Evolutionary conservation across 257 asterid genomes (phyloP), one percentile per base, ranked within the genome.

Genomic region (Przewalskia tangutica): DNA sequence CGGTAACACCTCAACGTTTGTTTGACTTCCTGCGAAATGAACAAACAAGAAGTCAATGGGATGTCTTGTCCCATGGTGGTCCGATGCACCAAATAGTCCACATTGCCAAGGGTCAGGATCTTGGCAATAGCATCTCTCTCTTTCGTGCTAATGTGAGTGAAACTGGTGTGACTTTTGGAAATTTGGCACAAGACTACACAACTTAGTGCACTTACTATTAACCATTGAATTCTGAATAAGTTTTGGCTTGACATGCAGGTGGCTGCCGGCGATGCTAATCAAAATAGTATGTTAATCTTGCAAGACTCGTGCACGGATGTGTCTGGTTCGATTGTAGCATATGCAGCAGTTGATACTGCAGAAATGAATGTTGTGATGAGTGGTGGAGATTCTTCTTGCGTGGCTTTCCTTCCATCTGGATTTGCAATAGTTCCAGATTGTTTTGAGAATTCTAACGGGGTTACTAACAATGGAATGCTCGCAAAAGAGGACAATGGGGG

Each of bases 401-500:
- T 92, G 79, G 90, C 88, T 18, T 83, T 93, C 81, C 82, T 93
- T 68, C 97, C 99, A 5, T 92, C 98, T 0, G 99, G 99, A 16
- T 92, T 93, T 42, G 88, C 94, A 0, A 89, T 95, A 1, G 83
- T 88, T 36, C 97, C 99, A 1, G 97, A 89, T 65, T 88, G 91
- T 67, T 81, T 76, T 40, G 82, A 86, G 0, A 84, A 87, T 7
- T 81, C 91, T 0, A 46, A 80, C 56, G 77, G 81, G 40, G 83
- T 84, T 1, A 62, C 76, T 13, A 6, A 75, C 68, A 80, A 60
- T 14, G 88, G 85, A 65, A 64, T 51, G 53, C 40, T 16, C 0
- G 48, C 36, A 1, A 75, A 81, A 18, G 90, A 80, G 7, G 85
- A 70, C 4, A 59, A 77, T 16, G 86, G 82, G 55, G 90, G 83